A percentile compares a stretch with the other conserved stretches of the same genome.
Conservation (phyloP, 2,329 filamentous ascomycete species). For the Bipolaris oryzae region DNA sequence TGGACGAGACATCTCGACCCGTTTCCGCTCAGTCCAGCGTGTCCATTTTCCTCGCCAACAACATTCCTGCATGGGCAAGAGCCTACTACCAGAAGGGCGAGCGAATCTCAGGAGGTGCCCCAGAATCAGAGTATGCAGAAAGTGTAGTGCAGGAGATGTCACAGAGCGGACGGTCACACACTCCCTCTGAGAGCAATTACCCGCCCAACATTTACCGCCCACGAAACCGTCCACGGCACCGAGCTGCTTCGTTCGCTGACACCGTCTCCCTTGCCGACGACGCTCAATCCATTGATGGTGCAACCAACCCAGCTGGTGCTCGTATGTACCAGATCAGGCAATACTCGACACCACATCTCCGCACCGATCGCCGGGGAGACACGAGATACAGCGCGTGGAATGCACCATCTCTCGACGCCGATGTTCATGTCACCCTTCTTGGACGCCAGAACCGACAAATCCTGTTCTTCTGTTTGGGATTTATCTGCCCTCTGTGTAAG, state of each 20-base stretch:
- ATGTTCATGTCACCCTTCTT: constrained; percentile 64
- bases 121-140: constrained; percentile 43
- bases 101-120: constrained; percentile 42
- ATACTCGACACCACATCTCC: constrained; percentile 46
- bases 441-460: constrained; percentile 76
- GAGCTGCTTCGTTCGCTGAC: constrained; percentile 34
- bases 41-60: constrained; percentile 43
- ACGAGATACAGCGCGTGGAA: constrained; percentile 69
- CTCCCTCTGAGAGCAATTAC: constrained; percentile 48
- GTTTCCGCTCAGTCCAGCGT: constrained; percentile 46
- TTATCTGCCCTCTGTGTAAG: constrained; percentile 70
- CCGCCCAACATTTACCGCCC: constrained; percentile 47
- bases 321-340: constrained; percentile 33
- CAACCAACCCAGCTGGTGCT: constrained; percentile 35
- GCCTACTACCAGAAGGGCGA: constrained; percentile 48
- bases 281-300: constrained; percentile 34
- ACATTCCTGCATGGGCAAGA: constrained; percentile 49
- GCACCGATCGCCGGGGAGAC: constrained; percentile 51
- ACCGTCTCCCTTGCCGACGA: constrained; percentile 39
- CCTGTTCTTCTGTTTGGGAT: constrained; percentile 75
- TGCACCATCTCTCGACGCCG: constrained; percentile 72
- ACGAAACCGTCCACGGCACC: constrained; percentile 46
- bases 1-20: constrained; percentile 39
- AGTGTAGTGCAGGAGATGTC: constrained; percentile 42
- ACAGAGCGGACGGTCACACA: constrained; percentile 45